Base-by-base conservation (phyloP, 345 rosid genomes). In the Gossypium ekmanianum region DNA sequence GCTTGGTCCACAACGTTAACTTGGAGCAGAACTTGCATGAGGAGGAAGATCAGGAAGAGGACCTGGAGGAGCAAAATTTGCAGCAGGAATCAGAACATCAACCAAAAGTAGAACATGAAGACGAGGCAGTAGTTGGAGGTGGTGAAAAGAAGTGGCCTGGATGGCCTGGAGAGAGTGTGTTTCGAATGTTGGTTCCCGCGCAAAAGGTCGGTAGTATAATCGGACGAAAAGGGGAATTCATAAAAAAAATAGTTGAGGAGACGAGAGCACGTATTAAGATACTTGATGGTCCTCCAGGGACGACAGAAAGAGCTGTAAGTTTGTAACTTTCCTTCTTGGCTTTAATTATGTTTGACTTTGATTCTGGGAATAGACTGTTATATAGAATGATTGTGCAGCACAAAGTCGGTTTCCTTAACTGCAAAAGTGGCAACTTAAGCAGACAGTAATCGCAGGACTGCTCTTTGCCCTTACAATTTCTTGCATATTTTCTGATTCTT, bases 121-220 rank as follows among this genome's bases (percentile, higher is more conserved):
- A 62, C 39, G 76, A 74, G 68, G 75, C 76, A 16, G 75, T 61
- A 7, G 83, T 39, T 80, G 92, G 77, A 74, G 87, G 76, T 24
- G 89, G 78, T 70, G 99, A 93, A 82, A 90, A 89, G 83, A 92
- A 75, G 88, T 96, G 99, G 99, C 98, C 97, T 14, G 99, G 99
- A 77, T 93, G 99, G 99, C 99, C 99, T 9, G 98, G 99, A 77
- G 99, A 96, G 88, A 91, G 93, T 39, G 98, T 95, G 41, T 96
- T 96, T 63, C 91, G 99, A 44, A 91, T 96, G 97, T 76, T 96
- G 84, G 99, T 96, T 78, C 98, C 98, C 65, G 98, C 97, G 9
- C 99, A 91, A 75, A 95, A 95, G 83, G 97, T 95, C 69, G 98
- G 99, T 63, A 91, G 99, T 80, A 93, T 93, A 81, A 96, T 96